phyloP scores from a whole-genome alignment of 371 early-diverging fungal species.

The Cokeromyces recurvatus region DNA sequence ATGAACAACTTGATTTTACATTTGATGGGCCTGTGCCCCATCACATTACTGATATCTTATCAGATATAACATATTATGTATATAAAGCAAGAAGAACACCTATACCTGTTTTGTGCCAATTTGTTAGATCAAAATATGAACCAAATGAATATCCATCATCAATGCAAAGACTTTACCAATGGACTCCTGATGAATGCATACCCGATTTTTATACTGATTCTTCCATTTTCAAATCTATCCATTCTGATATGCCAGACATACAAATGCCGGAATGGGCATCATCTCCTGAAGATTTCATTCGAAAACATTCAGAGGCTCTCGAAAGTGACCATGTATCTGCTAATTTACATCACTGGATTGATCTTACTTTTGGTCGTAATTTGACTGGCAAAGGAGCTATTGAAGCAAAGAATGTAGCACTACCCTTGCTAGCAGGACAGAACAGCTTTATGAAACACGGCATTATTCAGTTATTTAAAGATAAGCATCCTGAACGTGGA shows the following conservation, averaged over 20 bases:
- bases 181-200: slow-evolving; percentile 77
- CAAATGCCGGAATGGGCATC: slow-evolving; percentile 64
- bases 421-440: slow-evolving; percentile 60
- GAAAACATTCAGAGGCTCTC: slow-evolving; percentile 61
- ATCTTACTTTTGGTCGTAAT: slow-evolving; percentile 79
- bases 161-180: slow-evolving; percentile 58
- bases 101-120: slow-evolving; percentile 64
- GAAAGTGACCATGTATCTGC: slow-evolving; percentile 79
- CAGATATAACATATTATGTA: slow-evolving; percentile 69
- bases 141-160: slow-evolving; percentile 69
- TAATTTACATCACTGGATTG: slow-evolving; percentile 79
- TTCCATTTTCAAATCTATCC: slow-evolving; percentile 60
- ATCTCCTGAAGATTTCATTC: slow-evolving; percentile 66
- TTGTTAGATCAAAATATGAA: slow-evolving; percentile 67
- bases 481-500: slow-evolving; percentile 64
- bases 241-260: slow-evolving; percentile 66
- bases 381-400: slow-evolving; percentile 73
- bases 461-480: slow-evolving; percentile 68
- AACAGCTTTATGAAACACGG: slow-evolving; percentile 73
- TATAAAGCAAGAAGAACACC: slow-evolving; percentile 66
- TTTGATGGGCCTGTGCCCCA: slow-evolving; percentile 68
- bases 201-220: slow-evolving; percentile 71
- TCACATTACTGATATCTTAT: slow-evolving; percentile 67
- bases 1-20: slow-evolving; percentile 67
- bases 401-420: slow-evolving; percentile 69